These are phyloP conservation scores for Lithohypha guttulata DNA, from an alignment of 2,329 filamentous ascomycete genomes.

Conservation along the genomic window DNA sequence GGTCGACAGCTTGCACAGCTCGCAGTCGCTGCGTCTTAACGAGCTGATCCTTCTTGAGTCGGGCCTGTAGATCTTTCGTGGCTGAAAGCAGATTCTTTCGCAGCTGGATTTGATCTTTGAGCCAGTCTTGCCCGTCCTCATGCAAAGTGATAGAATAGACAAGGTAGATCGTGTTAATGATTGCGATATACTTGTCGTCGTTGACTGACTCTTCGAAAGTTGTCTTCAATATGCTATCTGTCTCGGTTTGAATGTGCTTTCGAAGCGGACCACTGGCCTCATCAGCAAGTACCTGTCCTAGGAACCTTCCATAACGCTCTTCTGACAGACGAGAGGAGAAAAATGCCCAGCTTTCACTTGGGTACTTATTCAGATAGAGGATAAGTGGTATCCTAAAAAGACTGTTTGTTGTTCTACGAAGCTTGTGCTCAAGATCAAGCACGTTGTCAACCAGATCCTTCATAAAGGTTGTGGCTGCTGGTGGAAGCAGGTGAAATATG, in stretches of 20 bases:
- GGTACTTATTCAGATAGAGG: conserved; percentile 86
- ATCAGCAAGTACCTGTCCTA: conserved; percentile 75
- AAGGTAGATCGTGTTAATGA: conserved; percentile 80
- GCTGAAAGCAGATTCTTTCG: conserved; percentile 51
- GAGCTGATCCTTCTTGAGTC: conserved; percentile 59
- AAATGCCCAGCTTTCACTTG: conserved; percentile 73
- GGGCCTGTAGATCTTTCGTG: conserved; percentile 68
- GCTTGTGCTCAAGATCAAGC: conserved; percentile 73
- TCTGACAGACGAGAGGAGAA: conserved; percentile 73
- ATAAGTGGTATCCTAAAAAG: conserved; percentile 85
- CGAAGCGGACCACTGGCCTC: conserved; percentile 64
- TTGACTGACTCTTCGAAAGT: conserved; percentile 53
- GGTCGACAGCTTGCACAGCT: conserved; percentile 79
- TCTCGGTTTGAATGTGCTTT: conserved; percentile 60
- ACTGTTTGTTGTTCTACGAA: conserved; percentile 79
- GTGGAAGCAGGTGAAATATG: conserved; percentile 90
- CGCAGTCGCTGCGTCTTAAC: conserved; percentile 65
- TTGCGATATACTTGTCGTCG: conserved; percentile 61
- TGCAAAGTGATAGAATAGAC: conserved; percentile 67
- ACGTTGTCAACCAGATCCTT: conserved; percentile 80
- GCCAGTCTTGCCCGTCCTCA: conserved; percentile 55
- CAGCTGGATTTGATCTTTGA: conserved; percentile 44
- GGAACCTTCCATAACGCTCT: conserved; percentile 76
- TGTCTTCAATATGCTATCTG: conserved; percentile 59
- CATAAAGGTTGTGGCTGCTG: conserved; percentile 83